These are phyloP conservation scores for Westerdykella sp. DNA, from an alignment of 2,329 filamentous ascomycete species.

Conservation along the genomic window DNA sequence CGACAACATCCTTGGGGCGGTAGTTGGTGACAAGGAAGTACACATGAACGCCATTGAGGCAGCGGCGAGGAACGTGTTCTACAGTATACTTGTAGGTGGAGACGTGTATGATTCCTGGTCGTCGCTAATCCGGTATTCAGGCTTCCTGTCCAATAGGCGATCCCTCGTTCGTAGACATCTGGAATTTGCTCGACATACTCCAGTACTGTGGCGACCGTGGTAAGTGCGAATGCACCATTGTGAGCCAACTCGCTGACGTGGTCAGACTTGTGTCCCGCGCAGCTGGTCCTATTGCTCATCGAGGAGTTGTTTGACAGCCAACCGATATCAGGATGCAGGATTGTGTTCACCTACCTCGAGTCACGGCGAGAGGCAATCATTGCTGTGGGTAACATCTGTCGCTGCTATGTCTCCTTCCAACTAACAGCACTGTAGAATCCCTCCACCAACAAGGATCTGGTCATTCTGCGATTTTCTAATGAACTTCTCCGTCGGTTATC, in stretches of 20 bases:
- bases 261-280: conserved; percentile 59
- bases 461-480: conserved; percentile 91
- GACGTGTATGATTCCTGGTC: conserved; percentile 2
- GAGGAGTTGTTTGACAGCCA: conserved; percentile 96
- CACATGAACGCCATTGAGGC: conserved; percentile 70
- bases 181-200: conserved; percentile 92
- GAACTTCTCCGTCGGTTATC: conserved; percentile 88
- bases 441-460: conserved; percentile 64
- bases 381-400: conserved; percentile 48
- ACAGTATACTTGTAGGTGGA: conserved; percentile 63
- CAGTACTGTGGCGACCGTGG: conserved; percentile 78
- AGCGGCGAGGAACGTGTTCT: conserved; percentile 74
- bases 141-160: conserved; percentile 69
- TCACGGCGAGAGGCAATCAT: conserved; percentile 85
- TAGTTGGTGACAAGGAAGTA: conserved; percentile 42
- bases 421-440: conserved; percentile 28
- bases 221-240: conserved; percentile 39
- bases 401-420: conserved; percentile 1
- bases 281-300: conserved; percentile 80
- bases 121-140: conserved; percentile 40
- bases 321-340: conserved; percentile 84
- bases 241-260: conserved; percentile 10
- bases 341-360: conserved; percentile 90
- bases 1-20: conserved; percentile 22
- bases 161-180: conserved; percentile 73